Percentiles rank a stretch among this genome's conserved stretches.
Evolutionary conservation across 805 yeast species (phyloP).

Genomic region (Candida andamanensis): DNA sequence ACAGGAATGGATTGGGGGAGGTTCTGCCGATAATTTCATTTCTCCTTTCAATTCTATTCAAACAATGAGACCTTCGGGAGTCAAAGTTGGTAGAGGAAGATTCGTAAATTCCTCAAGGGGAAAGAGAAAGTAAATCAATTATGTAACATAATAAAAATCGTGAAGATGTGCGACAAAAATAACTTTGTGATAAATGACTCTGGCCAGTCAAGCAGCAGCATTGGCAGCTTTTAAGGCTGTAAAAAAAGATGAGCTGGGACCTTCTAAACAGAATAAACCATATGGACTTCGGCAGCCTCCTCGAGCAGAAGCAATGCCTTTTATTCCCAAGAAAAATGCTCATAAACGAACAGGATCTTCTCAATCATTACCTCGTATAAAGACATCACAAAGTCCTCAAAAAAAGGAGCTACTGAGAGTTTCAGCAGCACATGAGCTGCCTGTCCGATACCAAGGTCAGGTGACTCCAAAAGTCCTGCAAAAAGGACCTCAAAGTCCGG

Average conservation of each 20-base stretch:
- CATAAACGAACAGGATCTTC: constrained; percentile 5
- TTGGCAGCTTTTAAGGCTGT: constrained; percentile 34
- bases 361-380: constrained; percentile 7
- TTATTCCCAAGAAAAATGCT: constrained; percentile 6
- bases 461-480: no score
- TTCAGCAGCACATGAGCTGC: no score
- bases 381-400: constrained; percentile 3
- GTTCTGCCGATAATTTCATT: constrained; percentile 77
- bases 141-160: no score
- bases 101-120: constrained; percentile 62
- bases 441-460: no score
- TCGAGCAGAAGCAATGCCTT: constrained; percentile 4
- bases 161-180: no score
- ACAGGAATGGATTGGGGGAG: constrained; percentile 92
- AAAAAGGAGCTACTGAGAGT: constrained; percentile 1
- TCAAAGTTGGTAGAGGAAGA: constrained; percentile 82
- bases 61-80: constrained; percentile 48
- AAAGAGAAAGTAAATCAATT: constrained; percentile 11
- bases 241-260: no score
- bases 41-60: constrained; percentile 69
- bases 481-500: no score
- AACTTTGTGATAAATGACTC: constrained; percentile 6
- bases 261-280: constrained; percentile 1
- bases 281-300: constrained; percentile 4
- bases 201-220: constrained; percentile 40